phyloP scores from a whole-genome alignment of 2,329 filamentous ascomycete genomes.

The Coleophoma eucalyptorum region DNA sequence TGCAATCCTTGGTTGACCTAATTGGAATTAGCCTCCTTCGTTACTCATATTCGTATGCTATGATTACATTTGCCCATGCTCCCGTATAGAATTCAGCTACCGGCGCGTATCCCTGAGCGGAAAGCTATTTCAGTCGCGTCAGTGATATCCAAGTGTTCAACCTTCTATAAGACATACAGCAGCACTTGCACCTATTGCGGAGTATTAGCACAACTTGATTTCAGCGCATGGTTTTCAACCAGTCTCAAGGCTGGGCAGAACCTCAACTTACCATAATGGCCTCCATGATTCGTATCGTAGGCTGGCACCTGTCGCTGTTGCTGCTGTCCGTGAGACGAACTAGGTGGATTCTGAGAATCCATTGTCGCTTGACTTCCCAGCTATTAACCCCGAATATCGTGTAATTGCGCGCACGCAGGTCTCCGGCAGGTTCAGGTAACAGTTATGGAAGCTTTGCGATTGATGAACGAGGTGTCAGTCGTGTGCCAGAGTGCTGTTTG shows the following conservation, averaged over 20 bases:
- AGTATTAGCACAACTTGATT: no score
- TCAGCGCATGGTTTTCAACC: no score
- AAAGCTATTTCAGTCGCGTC: constrained; percentile 56
- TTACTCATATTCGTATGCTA: constrained; percentile 3
- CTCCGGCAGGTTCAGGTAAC: no score
- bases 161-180: constrained; percentile 48
- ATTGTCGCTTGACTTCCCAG: constrained; percentile 31
- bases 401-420: no score
- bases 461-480: no score
- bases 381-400: no score
- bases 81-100: constrained; percentile 87
- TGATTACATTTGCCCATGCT: constrained; percentile 86
- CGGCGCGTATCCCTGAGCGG: constrained; percentile 83
- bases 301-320: constrained; percentile 48
- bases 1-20: constrained; percentile 94
- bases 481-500: no score
- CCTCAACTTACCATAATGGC: constrained; percentile 66
- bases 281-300: constrained; percentile 72
- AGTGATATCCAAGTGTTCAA: constrained; percentile 4
- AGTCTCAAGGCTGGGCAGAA: no score
- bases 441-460: no score
- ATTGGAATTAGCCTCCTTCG: constrained; percentile 16
- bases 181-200: constrained; percentile 58
- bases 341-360: constrained; percentile 50
- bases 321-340: constrained; percentile 51